Percentiles rank a stretch among this genome's conserved stretches.
Evolutionary conservation across 345 rosid species (phyloP).

Genomic region (Geranium rotundifolium): DNA sequence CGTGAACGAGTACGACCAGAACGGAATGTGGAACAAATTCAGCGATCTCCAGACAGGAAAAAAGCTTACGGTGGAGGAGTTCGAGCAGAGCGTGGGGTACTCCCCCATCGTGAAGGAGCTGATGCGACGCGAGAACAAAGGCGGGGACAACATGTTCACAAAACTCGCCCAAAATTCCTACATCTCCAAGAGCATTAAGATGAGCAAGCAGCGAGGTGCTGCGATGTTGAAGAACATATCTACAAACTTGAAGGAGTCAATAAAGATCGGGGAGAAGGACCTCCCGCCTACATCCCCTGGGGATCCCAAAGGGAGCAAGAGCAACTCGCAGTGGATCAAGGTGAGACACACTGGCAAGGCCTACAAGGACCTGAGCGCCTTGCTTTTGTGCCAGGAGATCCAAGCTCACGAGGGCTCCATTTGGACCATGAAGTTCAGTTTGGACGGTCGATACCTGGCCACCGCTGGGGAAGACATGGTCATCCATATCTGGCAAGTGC

Average conservation of each 20-base stretch:
- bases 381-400: slow-evolving; percentile 77
- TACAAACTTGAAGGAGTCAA: slow-evolving; percentile 42
- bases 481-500: slow-evolving; percentile 90
- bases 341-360: slow-evolving; percentile 74
- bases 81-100: slow-evolving; percentile 71
- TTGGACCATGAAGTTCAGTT: slow-evolving; percentile 76
- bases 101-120: slow-evolving; percentile 82
- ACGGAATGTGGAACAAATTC: slow-evolving; percentile 81
- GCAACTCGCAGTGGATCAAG: slow-evolving; percentile 52
- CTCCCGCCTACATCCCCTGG: not conserved
- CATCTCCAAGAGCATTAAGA: slow-evolving; percentile 61
- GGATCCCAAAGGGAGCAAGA: slow-evolving; percentile 28
- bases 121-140: slow-evolving; percentile 49
- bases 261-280: not conserved
- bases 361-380: slow-evolving; percentile 67
- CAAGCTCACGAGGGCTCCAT: slow-evolving; percentile 91
- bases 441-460: slow-evolving; percentile 45
- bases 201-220: slow-evolving; percentile 76
- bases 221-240: slow-evolving; percentile 54
- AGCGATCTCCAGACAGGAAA: slow-evolving; percentile 95
- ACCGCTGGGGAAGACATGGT: slow-evolving; percentile 77
- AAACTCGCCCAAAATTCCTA: slow-evolving; percentile 34
- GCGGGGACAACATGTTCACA: slow-evolving; percentile 29
- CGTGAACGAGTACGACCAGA: slow-evolving; percentile 62
- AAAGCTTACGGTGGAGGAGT: slow-evolving; percentile 82